phyloP scores from a whole-genome alignment of 1,139 yeast species.

The Yamadazyma triangularis region DNA sequence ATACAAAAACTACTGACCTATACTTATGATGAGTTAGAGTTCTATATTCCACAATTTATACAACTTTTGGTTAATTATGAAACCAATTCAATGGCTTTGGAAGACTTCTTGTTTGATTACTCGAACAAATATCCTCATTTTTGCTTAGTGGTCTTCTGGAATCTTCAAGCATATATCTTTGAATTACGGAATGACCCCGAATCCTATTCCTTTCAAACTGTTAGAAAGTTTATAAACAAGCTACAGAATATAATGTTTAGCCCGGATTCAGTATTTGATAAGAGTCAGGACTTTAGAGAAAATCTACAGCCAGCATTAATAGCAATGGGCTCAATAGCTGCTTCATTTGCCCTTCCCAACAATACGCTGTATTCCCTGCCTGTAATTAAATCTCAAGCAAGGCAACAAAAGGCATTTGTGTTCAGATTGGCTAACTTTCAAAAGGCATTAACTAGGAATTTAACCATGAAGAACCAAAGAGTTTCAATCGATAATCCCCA shows the following conservation, averaged over 20 bases:
- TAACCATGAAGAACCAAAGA: constrained; percentile 59
- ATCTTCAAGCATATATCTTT: constrained; percentile 73
- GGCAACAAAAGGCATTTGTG: constrained; percentile 70
- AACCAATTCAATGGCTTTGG: constrained; percentile 88
- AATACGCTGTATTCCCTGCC: constrained; percentile 56
- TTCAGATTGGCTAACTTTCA: constrained; percentile 72
- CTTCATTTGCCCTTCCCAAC: constrained; percentile 61
- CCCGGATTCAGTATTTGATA: constrained; percentile 16
- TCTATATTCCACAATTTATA: constrained; percentile 86
- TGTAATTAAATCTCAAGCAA: constrained; percentile 74
- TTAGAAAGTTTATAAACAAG: constrained; percentile 71
- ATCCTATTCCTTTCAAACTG: constrained; percentile 76
- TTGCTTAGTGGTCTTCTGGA: constrained; percentile 83
- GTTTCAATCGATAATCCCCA: too few relatives aligned
- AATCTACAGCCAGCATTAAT: constrained; percentile 74
- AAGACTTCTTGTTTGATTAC: constrained; percentile 67
- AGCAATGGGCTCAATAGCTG: constrained; percentile 60
- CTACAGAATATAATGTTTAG: constrained; percentile 78
- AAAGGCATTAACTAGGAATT: constrained; percentile 53
- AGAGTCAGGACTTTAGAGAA: constrained; percentile 53
- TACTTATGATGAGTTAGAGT: constrained; percentile 71
- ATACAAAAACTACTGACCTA: constrained; percentile 59
- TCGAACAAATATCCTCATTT: constrained; percentile 80
- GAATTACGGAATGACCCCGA: constrained; percentile 66
- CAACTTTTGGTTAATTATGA: constrained; percentile 80